phyloP scores from a whole-genome alignment of 108 stramenopile genomes.

The Cylindrotheca closterium region DNA sequence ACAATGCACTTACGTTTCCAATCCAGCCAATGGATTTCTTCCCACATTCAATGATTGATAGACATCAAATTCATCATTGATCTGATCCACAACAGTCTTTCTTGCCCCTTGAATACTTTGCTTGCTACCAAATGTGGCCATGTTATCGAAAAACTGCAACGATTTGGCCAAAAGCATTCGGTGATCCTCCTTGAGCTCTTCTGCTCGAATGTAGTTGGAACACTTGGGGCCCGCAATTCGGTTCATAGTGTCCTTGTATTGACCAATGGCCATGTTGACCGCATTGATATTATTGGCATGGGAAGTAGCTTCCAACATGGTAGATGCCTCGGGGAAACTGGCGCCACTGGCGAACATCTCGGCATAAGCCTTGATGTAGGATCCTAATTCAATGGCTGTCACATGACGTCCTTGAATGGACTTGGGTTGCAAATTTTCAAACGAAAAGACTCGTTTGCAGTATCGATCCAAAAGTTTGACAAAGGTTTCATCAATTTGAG shows the following conservation, averaged over 20 bases:
- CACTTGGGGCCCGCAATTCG: constrained; percentile 77
- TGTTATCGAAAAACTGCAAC: constrained; percentile 74
- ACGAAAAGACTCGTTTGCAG: constrained; percentile 85
- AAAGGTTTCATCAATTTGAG: constrained; percentile 82
- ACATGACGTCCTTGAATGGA: constrained; percentile 84
- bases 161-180: constrained; percentile 40
- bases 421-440: constrained; percentile 73
- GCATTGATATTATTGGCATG: constrained; percentile 95
- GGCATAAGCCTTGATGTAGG: constrained; percentile 93
- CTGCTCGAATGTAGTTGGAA: constrained; percentile 68
- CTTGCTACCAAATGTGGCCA: constrained; percentile 92
- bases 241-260: constrained; percentile 90
- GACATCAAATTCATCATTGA: constrained; percentile 65
- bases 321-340: constrained; percentile 93
- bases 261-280: constrained; percentile 58
- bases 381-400: constrained; percentile 88
- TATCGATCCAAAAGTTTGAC: constrained; percentile 85
- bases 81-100: constrained; percentile 54
- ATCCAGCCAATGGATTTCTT: constrained; percentile 87
- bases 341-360: constrained; percentile 90
- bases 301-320: constrained; percentile 96
- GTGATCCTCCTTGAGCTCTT: constrained; percentile 79
- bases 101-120: constrained; percentile 69
- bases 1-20: constrained; percentile 84
- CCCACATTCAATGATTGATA: constrained; percentile 81